Conservation (phyloP, 208 protist genomes). For the Leishmania major region DNA sequence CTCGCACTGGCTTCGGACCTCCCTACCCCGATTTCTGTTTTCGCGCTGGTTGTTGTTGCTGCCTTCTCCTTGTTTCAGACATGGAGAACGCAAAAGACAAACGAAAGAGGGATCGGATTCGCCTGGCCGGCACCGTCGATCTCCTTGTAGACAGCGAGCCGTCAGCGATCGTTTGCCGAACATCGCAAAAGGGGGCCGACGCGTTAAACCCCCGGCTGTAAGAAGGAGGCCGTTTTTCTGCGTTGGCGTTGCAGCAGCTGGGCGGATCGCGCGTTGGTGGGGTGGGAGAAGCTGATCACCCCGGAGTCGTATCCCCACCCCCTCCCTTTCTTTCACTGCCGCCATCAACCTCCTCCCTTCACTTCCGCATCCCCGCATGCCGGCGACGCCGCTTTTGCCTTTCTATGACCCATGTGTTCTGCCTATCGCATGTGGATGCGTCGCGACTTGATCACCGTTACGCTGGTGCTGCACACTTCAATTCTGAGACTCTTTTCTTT, state of each 20-base stretch:
- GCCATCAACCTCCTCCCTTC: too few relatives aligned
- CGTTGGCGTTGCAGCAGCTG: neutral
- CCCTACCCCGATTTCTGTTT: neutral
- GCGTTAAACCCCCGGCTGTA: neutral
- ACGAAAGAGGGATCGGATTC: neutral
- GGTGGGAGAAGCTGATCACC: neutral
- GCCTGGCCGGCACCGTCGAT: neutral
- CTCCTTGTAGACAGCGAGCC: neutral
- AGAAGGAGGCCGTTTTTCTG: neutral
- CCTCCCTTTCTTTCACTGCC: neutral
- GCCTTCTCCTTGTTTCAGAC: neutral
- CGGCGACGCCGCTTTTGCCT: neutral
- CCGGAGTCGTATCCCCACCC: neutral
- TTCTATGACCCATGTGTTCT: neutral
- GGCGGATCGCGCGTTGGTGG: neutral
- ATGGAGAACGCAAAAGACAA: neutral
- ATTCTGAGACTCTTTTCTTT: neutral
- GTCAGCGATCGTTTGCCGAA: neutral
- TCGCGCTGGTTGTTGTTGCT: neutral
- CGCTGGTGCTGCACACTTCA: neutral
- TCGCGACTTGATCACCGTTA: neutral
- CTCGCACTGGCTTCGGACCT: neutral
- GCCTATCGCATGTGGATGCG: neutral
- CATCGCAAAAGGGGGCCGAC: neutral
- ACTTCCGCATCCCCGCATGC: neutral